phyloP scores from a whole-genome alignment of 441 rosid genomes.

The Codiaeum variegatum region DNA sequence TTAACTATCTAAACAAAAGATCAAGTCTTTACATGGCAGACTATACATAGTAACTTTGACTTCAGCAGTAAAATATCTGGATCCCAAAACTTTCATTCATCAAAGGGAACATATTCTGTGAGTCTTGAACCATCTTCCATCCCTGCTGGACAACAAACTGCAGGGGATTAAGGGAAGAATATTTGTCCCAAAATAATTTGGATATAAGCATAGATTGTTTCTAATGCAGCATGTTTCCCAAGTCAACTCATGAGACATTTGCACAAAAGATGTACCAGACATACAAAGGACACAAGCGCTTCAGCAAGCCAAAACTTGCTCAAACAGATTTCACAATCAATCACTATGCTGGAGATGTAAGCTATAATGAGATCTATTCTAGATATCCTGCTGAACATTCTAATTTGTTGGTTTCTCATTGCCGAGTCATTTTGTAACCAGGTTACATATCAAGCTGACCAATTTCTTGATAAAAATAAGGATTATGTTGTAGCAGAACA shows the following conservation, averaged over 20 bases:
- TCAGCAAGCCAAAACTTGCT: conserved; percentile 71
- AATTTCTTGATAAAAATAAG: conserved; percentile 93
- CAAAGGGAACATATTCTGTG: not conserved
- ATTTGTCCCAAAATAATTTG: conserved; percentile 1
- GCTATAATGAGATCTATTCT: conserved; percentile 25
- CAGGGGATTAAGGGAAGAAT: not conserved
- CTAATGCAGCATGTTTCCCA: conserved; percentile 66
- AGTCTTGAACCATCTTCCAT: not conserved
- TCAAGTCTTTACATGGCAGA: not conserved
- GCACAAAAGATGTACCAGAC: conserved; percentile 75
- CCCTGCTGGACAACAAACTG: not conserved
- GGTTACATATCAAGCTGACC: conserved; percentile 93
- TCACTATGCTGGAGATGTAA: conserved; percentile 78
- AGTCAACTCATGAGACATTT: conserved; percentile 73
- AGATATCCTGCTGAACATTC: conserved; percentile 18
- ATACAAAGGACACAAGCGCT: conserved; percentile 60
- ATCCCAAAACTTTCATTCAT: not conserved
- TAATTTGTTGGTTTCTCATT: conserved; percentile 22
- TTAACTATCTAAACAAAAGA: not conserved
- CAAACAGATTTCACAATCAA: conserved; percentile 61
- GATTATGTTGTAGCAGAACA: conserved; percentile 97
- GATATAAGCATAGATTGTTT: not conserved
- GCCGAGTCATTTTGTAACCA: conserved; percentile 30
- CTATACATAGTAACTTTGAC: not conserved
- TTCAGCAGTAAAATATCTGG: not conserved